phyloP scores from a whole-genome alignment of 345 rosid genomes.

The Camelina laxa region DNA sequence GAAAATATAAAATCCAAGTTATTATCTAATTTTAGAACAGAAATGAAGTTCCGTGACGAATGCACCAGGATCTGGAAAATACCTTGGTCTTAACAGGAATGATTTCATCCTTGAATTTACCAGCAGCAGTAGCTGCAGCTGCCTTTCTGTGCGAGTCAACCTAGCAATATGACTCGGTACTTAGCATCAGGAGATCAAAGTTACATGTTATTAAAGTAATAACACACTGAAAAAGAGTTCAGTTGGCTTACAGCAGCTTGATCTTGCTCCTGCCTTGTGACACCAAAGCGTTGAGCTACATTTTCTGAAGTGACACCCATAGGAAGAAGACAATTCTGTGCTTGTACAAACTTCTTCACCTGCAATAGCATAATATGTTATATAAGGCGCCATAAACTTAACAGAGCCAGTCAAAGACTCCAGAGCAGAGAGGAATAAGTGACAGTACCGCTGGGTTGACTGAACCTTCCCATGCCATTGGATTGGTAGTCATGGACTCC shows the following conservation, averaged over 20 bases:
- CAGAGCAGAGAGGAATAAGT: neutral
- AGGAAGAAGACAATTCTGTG: constrained; percentile 93
- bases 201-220: constrained; percentile 4
- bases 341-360: constrained; percentile 79
- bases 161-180: constrained; percentile 47
- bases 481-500: constrained; percentile 92
- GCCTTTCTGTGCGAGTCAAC: constrained; percentile 99
- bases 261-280: constrained; percentile 94
- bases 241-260: constrained; percentile 90
- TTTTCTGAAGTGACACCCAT: constrained; percentile 99
- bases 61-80: constrained; percentile 27
- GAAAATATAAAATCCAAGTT: constrained; percentile 37
- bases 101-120: constrained; percentile 95
- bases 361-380: constrained; percentile 41
- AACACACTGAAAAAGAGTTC: constrained; percentile 19
- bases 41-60: constrained; percentile 13
- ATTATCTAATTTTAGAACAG: constrained; percentile 19
- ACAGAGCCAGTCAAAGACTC: neutral
- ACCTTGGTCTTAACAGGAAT: constrained; percentile 96
- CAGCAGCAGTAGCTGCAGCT: constrained; percentile 95
- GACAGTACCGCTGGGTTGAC: constrained; percentile 83
- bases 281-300: constrained; percentile 93
- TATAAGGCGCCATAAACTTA: neutral
- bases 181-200: constrained; percentile 3
- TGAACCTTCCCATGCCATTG: constrained; percentile 93